Conservation (phyloP, 768 basidiomycete species). For the Gyrodon lividus region DNA sequence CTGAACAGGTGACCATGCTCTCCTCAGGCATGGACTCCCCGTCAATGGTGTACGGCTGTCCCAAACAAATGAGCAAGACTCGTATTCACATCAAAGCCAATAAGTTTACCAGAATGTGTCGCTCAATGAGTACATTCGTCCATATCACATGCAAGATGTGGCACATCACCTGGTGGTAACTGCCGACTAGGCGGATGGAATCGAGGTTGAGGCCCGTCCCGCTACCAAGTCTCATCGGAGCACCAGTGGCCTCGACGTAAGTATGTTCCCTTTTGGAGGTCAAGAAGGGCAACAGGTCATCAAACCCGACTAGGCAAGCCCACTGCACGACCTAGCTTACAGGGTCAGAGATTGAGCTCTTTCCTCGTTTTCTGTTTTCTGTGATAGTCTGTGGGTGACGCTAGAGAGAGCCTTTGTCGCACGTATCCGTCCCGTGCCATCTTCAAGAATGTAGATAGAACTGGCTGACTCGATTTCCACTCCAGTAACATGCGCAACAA, state of each 20-base stretch:
- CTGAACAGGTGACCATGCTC: neutral
- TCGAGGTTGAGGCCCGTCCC: slow-evolving; percentile 10
- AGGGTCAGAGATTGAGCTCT: neutral
- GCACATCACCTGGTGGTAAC: slow-evolving; percentile 27
- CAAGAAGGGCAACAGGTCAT: neutral
- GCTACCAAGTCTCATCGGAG: neutral
- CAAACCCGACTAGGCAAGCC: too few species aligned
- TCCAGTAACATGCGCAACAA: slow-evolving; percentile 45
- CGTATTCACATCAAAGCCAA: neutral
- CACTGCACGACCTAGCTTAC: too few species aligned
- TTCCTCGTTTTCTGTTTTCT: slow-evolving; percentile 15
- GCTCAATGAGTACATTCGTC: slow-evolving; percentile 6
- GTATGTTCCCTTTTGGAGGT: slow-evolving; percentile 15
- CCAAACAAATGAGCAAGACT: neutral
- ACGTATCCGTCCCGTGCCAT: slow-evolving; percentile 35
- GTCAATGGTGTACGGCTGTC: slow-evolving; percentile 7
- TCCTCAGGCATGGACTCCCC: neutral
- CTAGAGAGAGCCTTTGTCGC: slow-evolving; percentile 5
- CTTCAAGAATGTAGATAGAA: slow-evolving; percentile 30
- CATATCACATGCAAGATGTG: slow-evolving; percentile 26
- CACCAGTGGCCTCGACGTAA: slow-evolving; percentile 17
- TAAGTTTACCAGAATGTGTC: slow-evolving; percentile 8
- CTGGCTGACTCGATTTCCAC: slow-evolving; percentile 12
- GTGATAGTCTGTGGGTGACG: neutral
- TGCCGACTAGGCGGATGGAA: slow-evolving; percentile 11